Percentiles rank a stretch among this genome's conserved stretches.
These are phyloP conservation scores for Trichosporon sp. DNA, from an alignment of 1,284 basidiomycete genomes.

Conservation along the genomic window DNA sequence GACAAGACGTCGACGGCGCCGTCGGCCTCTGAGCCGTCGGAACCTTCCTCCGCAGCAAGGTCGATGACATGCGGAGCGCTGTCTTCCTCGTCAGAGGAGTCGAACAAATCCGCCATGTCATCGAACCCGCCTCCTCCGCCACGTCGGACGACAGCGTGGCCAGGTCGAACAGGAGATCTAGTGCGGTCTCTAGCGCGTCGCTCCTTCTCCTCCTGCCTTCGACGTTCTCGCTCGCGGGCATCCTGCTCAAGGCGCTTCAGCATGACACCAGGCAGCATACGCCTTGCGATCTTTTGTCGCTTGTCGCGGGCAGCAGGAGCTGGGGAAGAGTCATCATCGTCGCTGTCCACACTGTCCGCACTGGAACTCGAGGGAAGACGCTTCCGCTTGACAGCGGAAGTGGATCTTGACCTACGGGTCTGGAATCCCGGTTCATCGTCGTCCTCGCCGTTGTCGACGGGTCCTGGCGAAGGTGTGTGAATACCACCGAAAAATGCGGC, in stretches of 20 bases:
- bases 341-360: constrained; percentile 2
- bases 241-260: constrained; percentile 38
- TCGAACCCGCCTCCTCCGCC: constrained; percentile 29
- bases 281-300: constrained; percentile 43
- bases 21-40: constrained; percentile 25
- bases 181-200: constrained; percentile 10
- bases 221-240: constrained; percentile 4
- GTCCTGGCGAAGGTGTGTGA: not conserved
- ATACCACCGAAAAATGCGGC: constrained; percentile 9
- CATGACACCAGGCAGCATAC: constrained; percentile 53
- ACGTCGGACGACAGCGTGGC: constrained; percentile 43
- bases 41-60: constrained; percentile 23
- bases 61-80: not conserved
- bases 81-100: constrained; percentile 14
- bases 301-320: constrained; percentile 28
- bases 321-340: constrained; percentile 10
- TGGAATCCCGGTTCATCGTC: constrained; percentile 12
- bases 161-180: constrained; percentile 42
- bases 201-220: not conserved
- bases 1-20: constrained; percentile 22
- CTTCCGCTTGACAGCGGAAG: constrained; percentile 4
- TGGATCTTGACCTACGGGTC: not conserved
- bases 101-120: constrained; percentile 35
- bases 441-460: not conserved
- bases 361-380: constrained; percentile 25